A percentile compares a stretch with the other conserved stretches of the same genome.
Evolutionary conservation across 2,329 filamentous ascomycete species (phyloP).

Genomic region (Colletotrichum musicola): DNA sequence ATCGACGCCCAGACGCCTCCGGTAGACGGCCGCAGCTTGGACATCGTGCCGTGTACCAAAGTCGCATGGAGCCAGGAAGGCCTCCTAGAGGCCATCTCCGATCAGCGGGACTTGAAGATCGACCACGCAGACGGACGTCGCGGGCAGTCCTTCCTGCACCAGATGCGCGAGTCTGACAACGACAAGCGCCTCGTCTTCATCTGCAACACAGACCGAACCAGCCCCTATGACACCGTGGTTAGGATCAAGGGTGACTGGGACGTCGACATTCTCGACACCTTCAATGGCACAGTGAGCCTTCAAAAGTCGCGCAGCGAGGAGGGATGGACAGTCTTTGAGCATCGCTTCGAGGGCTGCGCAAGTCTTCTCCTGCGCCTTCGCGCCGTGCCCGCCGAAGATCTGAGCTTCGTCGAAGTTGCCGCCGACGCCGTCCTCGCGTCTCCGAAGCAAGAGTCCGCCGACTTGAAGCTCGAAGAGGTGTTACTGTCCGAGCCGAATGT

Average conservation of each 20-base stretch:
- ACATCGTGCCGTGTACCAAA: conserved; percentile 1
- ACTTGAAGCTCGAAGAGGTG: conserved; percentile 27
- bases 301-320: conserved; percentile 18
- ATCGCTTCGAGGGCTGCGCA: conserved; percentile 47
- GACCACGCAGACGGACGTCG: conserved; percentile 13
- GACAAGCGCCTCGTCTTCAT: conserved; percentile 47
- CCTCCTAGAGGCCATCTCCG: background rate
- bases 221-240: conserved; percentile 40
- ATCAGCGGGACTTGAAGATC: conserved; percentile 2
- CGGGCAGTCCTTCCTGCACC: conserved; percentile 44
- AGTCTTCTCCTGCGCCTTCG: conserved; percentile 45
- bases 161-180: conserved; percentile 46
- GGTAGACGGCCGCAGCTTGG: background rate
- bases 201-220: conserved; percentile 46
- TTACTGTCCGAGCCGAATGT: conserved; percentile 47
- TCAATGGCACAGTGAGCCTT: conserved; percentile 40
- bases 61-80: conserved; percentile 5
- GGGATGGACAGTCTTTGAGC: conserved; percentile 44
- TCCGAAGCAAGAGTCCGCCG: background rate
- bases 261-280: conserved; percentile 45
- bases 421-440: background rate
- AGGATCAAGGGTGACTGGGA: conserved; percentile 45
- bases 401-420: background rate
- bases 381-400: background rate
- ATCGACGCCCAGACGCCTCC: conserved; percentile 15